Evolutionary conservation across 768 basidiomycete species (phyloP).

Genomic region (Amanita polypyramis): DNA sequence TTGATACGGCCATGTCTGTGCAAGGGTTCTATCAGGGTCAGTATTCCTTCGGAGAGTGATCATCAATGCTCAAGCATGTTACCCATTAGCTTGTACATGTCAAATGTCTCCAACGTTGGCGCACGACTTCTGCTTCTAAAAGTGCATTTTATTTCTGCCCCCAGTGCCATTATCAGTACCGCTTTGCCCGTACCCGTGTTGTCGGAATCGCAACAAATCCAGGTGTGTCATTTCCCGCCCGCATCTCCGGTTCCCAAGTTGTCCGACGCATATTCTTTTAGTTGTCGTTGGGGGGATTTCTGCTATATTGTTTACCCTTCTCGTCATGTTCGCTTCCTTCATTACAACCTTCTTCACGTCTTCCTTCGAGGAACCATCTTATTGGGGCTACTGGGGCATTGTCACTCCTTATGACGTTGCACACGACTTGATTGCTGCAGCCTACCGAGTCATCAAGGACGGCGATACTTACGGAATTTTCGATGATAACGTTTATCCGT

Average conservation of each 20-base stretch:
- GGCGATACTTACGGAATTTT: slow-evolving; percentile 34
- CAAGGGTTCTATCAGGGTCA: slow-evolving; percentile 64
- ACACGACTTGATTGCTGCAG: slow-evolving; percentile 51
- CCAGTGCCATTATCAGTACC: slow-evolving; percentile 71
- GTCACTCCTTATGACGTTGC: slow-evolving; percentile 49
- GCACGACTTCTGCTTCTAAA: slow-evolving; percentile 47
- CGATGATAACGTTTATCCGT: slow-evolving; percentile 20
- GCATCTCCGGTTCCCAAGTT: slow-evolving; percentile 3
- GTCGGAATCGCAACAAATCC: slow-evolving; percentile 73
- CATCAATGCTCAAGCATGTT: slow-evolving; percentile 9
- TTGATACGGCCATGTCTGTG: slow-evolving; percentile 78
- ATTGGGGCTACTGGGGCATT: slow-evolving; percentile 29
- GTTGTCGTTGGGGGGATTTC: slow-evolving; percentile 58
- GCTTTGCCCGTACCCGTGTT: slow-evolving; percentile 61
- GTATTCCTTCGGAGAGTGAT: slow-evolving; percentile 11
- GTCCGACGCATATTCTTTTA: slow-evolving; percentile 19
- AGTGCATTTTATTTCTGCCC: slow-evolving; percentile 73
- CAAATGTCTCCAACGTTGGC: slow-evolving; percentile 68
- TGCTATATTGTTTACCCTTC: slow-evolving; percentile 46
- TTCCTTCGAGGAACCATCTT: slow-evolving; percentile 44
- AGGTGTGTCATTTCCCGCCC: slow-evolving; percentile 26
- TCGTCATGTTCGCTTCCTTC: slow-evolving; percentile 63
- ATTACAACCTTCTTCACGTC: slow-evolving; percentile 58
- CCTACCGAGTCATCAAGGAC: slow-evolving; percentile 51
- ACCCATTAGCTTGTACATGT: slow-evolving; percentile 62